Percentiles rank a stretch among this genome's conserved stretches.
phyloP scores from a whole-genome alignment of 2,329 filamentous ascomycete species.

The Aspergillus flavus region DNA sequence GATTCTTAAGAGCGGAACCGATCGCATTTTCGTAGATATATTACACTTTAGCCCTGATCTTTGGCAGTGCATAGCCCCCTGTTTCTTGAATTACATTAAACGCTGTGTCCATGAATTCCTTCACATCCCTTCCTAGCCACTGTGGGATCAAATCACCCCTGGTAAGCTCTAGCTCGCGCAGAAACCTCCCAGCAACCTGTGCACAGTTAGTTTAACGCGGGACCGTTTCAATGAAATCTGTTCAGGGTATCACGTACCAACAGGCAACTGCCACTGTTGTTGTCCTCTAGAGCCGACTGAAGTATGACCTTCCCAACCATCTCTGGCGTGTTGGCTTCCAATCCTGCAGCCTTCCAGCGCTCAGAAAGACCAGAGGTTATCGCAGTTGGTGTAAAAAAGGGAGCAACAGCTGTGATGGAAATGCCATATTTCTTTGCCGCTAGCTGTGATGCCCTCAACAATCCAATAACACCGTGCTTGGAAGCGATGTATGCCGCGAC shows the following conservation, averaged over 20 bases:
- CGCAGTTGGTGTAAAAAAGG: neutral
- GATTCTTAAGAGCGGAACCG: too few species aligned
- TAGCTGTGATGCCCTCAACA: neutral
- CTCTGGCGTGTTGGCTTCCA: neutral
- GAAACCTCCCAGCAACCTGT: neutral
- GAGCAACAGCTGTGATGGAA: neutral
- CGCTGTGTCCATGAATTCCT: neutral
- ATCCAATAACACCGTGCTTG: neutral
- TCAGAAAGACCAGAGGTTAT: neutral
- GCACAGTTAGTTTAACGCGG: neutral
- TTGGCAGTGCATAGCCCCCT: neutral
- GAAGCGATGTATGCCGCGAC: neutral
- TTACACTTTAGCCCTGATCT: neutral
- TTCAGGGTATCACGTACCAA: neutral
- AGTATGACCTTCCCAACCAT: neutral
- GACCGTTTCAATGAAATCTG: neutral
- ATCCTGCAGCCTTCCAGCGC: neutral
- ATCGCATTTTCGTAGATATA: too few species aligned
- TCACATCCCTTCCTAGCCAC: neutral
- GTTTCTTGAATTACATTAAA: neutral
- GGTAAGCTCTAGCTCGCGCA: neutral
- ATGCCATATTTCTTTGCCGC: neutral
- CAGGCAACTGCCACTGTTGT: neutral
- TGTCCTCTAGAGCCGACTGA: neutral
- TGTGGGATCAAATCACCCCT: neutral